These are phyloP conservation scores for Withania somnifera DNA, from an alignment of 305 asterid species.

Conservation along the genomic window DNA sequence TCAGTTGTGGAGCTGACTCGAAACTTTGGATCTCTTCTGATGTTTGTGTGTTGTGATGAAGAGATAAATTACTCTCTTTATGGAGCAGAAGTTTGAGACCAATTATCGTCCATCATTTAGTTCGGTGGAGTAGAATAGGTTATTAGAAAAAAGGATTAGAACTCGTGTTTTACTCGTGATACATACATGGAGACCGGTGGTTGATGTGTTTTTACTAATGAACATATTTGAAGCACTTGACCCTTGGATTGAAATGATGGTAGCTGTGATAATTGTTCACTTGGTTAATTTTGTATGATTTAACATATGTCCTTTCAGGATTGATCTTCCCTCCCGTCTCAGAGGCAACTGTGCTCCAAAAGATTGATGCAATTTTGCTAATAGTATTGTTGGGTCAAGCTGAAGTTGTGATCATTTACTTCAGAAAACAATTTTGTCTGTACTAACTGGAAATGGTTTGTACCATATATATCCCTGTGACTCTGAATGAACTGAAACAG, in stretches of 20 bases:
- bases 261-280: background rate
- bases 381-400: background rate
- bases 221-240: background rate
- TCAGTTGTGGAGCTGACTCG: slow-evolving; percentile 85
- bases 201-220: background rate
- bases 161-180: background rate
- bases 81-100: background rate
- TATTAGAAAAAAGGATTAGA: background rate
- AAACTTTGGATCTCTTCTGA: slow-evolving; percentile 72
- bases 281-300: background rate
- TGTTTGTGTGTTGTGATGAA: slow-evolving; percentile 42
- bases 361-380: background rate
- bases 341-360: background rate
- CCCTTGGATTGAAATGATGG: background rate
- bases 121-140: background rate
- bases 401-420: background rate
- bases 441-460: background rate
- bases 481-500: background rate
- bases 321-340: background rate
- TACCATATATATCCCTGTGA: background rate
- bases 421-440: background rate
- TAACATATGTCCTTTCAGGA: background rate
- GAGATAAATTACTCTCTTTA: background rate
- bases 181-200: background rate
- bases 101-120: background rate